Evolutionary conservation across 345 rosid species (phyloP), one percentile per base, ranked within the genome.

Genomic region (Barbarea vulgaris): DNA sequence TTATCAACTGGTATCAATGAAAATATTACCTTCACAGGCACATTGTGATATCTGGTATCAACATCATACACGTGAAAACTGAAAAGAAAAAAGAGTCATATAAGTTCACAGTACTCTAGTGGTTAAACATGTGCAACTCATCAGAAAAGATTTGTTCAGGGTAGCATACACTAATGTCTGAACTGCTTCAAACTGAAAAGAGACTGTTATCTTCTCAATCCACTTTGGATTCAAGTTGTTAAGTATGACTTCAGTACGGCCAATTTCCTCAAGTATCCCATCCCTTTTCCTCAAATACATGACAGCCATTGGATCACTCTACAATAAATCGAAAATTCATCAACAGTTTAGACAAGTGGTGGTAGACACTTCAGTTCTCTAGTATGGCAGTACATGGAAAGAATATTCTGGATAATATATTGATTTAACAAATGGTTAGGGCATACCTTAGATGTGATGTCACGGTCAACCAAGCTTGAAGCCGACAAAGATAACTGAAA

Each of bases 271-370:
- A 28, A 93, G 84, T 22, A 21, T 66, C 63, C 96, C 96, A 73
- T 91, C 87, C 27, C 19, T 66, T 79, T 84, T 91, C 80, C 75
- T 89, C 51, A 77, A 30, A 64, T 87, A 91, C 31, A 84, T 76
- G 83, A 89, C 87, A 63, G 81, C 83, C 93, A 91, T 85, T 1
- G 97, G 96, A 72, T 93, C 98, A 79, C 98, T 93, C 98, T 91
- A 69, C 76, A 80, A 68, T 24, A 81, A 55, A 64, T 9, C 1
- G 24, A 64, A 10, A 46, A 33, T n/a, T 8, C 47, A 76, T 70
- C 59, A 54, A 37, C 37, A 3, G 28, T 21, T 59, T 11, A 18
- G 14, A 55, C 18, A 2, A 55, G 60, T 34, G 1, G 46, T 59
- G 18, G 21, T 1, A 15, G 48, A 42, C 8, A 42, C 28, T 25